Percentiles rank a stretch among this genome's conserved stretches.
These are phyloP conservation scores for Saccharum officinarum DNA, from an alignment of 176 grass and related monocot genomes.

Conservation along the genomic window DNA sequence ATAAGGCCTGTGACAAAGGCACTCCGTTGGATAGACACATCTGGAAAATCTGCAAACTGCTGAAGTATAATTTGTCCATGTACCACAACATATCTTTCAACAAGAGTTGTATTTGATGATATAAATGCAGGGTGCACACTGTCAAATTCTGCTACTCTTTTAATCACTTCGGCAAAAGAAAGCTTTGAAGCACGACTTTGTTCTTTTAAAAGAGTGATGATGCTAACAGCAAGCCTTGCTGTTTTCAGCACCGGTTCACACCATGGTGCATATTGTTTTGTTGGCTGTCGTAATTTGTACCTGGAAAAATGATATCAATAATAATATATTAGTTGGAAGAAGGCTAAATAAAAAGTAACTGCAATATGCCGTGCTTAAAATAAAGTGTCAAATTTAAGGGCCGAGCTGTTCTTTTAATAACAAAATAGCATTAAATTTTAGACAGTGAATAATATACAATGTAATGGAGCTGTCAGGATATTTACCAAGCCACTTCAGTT, in stretches of 20 bases:
- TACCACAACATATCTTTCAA: slow-evolving; percentile 71
- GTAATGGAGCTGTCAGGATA: neutral
- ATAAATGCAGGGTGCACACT: slow-evolving; percentile 47
- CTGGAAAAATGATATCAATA: slow-evolving; percentile 47
- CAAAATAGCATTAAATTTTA: neutral
- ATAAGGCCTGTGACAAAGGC: slow-evolving; percentile 60
- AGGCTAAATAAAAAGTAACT: neutral
- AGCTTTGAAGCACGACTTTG: slow-evolving; percentile 67
- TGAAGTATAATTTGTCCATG: slow-evolving; percentile 85
- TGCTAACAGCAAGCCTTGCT: slow-evolving; percentile 47
- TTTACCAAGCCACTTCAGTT: slow-evolving; percentile 68
- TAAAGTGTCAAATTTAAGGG: neutral
- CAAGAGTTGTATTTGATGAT: slow-evolving; percentile 40
- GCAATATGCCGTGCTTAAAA: slow-evolving; percentile 4
- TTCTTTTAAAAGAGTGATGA: slow-evolving; percentile 68
- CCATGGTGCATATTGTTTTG: slow-evolving; percentile 75
- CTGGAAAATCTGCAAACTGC: slow-evolving; percentile 65
- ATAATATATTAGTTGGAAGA: slow-evolving; percentile 19
- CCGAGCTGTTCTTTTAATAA: neutral
- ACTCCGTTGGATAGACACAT: slow-evolving; percentile 45
- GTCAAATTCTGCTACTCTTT: slow-evolving; percentile 54
- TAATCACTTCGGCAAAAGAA: slow-evolving; percentile 61
- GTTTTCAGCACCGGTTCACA: slow-evolving; percentile 66
- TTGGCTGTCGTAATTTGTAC: slow-evolving; percentile 70
- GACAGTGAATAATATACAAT: neutral